Percentiles rank a stretch among this genome's conserved stretches.
Conservation (phyloP, 768 basidiomycete species). For the Pulveroboletus sp. region DNA sequence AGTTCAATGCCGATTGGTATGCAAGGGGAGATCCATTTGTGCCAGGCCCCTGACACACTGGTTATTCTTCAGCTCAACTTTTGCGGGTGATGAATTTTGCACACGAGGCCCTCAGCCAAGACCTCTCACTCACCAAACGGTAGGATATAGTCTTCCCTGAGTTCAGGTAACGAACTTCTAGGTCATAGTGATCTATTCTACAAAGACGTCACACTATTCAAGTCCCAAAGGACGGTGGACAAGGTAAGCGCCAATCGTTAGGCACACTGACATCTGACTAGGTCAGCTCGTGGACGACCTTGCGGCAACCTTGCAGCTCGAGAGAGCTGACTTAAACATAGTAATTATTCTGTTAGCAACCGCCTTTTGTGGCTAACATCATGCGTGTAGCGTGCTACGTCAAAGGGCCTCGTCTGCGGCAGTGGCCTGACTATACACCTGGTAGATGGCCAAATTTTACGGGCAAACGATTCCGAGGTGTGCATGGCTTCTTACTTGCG, state of each 20-base stretch:
- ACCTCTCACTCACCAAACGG: slow-evolving; percentile 63
- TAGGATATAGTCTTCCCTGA: slow-evolving; percentile 19
- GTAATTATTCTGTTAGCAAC: slow-evolving; percentile 33
- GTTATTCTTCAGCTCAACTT: slow-evolving; percentile 51
- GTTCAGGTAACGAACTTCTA: slow-evolving; percentile 5
- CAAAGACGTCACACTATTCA: slow-evolving; percentile 75
- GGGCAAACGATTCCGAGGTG: slow-evolving; percentile 57
- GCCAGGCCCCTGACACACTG: neutral
- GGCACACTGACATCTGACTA: neutral
- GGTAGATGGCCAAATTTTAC: slow-evolving; percentile 47
- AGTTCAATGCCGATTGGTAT: slow-evolving; percentile 43
- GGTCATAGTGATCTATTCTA: slow-evolving; percentile 80
- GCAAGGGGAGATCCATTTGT: neutral
- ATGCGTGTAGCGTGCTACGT: slow-evolving; percentile 65
- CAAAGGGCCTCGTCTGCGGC: slow-evolving; percentile 85
- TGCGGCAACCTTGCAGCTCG: slow-evolving; percentile 72
- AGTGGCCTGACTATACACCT: slow-evolving; percentile 56
- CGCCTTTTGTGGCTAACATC: slow-evolving; percentile 6
- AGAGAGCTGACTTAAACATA: slow-evolving; percentile 75
- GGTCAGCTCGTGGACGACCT: slow-evolving; percentile 84
- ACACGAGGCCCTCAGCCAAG: slow-evolving; percentile 59
- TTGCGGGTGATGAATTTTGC: slow-evolving; percentile 60
- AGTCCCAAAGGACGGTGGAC: slow-evolving; percentile 73
- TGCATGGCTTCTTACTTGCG: neutral
- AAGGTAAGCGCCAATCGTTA: slow-evolving; percentile 39